These are phyloP conservation scores for Pseudozyma sp. DNA, from an alignment of 1,284 basidiomycete genomes.

Conservation along the genomic window DNA sequence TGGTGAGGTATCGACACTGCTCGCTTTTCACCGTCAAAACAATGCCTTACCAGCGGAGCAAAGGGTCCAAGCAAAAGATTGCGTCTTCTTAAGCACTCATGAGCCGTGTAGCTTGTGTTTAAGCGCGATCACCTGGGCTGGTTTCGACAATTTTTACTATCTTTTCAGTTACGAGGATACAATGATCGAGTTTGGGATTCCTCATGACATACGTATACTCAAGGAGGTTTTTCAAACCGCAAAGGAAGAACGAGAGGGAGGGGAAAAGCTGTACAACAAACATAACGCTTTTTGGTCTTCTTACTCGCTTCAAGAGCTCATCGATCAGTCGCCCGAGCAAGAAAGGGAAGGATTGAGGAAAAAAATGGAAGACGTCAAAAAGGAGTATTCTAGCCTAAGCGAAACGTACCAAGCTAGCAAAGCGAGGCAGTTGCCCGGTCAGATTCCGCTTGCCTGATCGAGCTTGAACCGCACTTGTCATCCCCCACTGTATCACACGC, in stretches of 20 bases:
- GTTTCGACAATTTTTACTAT: conserved; percentile 40
- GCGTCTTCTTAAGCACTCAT: conserved; percentile 30
- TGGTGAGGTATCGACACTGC: conserved; percentile 20
- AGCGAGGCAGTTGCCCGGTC: too few relatives aligned
- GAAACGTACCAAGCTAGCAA: conserved; percentile 19
- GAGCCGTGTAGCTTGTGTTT: conserved; percentile 32
- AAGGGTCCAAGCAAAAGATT: conserved; percentile 5
- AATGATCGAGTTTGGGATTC: conserved; percentile 11
- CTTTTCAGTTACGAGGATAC: conserved; percentile 32
- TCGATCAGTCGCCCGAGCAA: background rate
- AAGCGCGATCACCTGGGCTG: conserved; percentile 31
- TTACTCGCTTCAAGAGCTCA: conserved; percentile 11
- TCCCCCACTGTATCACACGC: too few relatives aligned
- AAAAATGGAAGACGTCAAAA: conserved; percentile 4
- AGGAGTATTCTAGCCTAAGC: conserved; percentile 3
- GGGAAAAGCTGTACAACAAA: conserved; percentile 13
- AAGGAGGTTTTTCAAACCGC: conserved; percentile 22
- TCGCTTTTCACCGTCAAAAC: conserved; percentile 15
- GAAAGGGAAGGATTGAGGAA: background rate
- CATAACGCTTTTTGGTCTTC: conserved; percentile 14
- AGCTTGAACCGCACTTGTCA: too few relatives aligned
- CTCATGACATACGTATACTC: conserved; percentile 27
- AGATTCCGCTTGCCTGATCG: too few relatives aligned
- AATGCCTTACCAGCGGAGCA: fast-evolving
- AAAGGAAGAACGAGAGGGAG: background rate